Evolutionary conservation across 2,329 filamentous ascomycete species (phyloP), one percentile per base, ranked within the genome.

Genomic region (Penicillium sp.): DNA sequence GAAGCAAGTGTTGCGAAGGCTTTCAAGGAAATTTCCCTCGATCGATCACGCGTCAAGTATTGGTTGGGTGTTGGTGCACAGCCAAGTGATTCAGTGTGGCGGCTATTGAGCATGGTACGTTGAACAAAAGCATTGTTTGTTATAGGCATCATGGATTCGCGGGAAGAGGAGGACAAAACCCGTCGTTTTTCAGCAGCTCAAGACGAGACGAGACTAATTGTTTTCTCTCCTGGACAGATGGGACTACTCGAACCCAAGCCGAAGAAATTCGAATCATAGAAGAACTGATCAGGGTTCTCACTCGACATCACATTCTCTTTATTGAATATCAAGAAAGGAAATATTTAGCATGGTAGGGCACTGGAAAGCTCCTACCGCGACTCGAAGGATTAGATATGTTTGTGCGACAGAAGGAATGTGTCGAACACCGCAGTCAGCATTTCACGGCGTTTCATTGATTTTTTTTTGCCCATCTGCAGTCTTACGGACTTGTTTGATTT

Each of bases 1-100:
- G 71, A 73, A 61, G 68, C 73, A 28, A 68, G 69, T 54, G 65
- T 81, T n/a, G 84, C 85, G 18, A 84, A 85, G 57, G 82, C 89
- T 56, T 90, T 89, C 79, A 99, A 99, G 76, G 92, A 97, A 64
- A 89, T 99, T 70, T 87, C 90, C 67, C 81, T 99, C 14, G 94
- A 99, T 73, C 78, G 83, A 7, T 79, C 84, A 63, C 81, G 94
- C 59, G 89, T 93, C 57, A 87, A 88, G 73, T 99, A 99, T 78
- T 99, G 94, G 94, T 81, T 99, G 35, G 94, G 94, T 71, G 93
- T 97, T 3, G 94, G 94, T 1, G 94, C 94, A 56, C 94, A 99
- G 77, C 94, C 94, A 9, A 92, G 89, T 61, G 90, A 97, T 64
- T 86, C 90, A 3, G 90, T 89, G 35, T 96, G 92, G 92, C 82